Base-by-base conservation (phyloP, 2,329 filamentous ascomycete species). In the Fusarium mangiferae region DNA sequence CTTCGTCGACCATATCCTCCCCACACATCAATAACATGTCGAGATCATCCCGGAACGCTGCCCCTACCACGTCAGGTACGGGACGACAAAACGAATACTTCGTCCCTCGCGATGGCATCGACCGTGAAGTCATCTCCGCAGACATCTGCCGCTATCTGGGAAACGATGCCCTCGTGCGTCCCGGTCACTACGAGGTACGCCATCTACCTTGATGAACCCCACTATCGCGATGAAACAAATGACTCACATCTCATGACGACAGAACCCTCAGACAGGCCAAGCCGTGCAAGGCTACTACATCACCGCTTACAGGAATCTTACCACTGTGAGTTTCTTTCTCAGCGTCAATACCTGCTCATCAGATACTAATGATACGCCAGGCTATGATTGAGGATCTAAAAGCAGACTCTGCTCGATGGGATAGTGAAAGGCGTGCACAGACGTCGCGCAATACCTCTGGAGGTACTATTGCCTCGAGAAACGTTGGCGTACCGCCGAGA, bases 91-190 rank as follows among this genome's bases (percentile, higher is more conserved):
- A 94, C 83, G 92, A 94, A 84, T 95, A 94, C 82, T 95, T 95
- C 82, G 90, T 95, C 62, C 91, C 92, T 51, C 90, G 92, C 79
- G 92, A 94, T 82, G 93, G 93, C 80, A 95, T 95, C 83, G 92
- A 93, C 82, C 91, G 93, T 78, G 93, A 95, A 83, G 93, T 95
- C 78, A 94, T 95, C 83, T 94, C 93, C 73, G 91, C 92, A 81
- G 93, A 95, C 82, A 94, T 95, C 75, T 95, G 93, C 85, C 92
- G 93, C 80, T 95, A 94, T 82, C 88, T 95, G 77, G 93, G 93
- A 79, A 94, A 94, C 82, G 93, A 95, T 86, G 93, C 93, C 76
- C 88, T 94, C 78, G 93, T 94, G 80, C 91, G 91, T 80, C 93
- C 92, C 68, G 92, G 91, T 78, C 90, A 89, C 77, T 92, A 93